phyloP scores from a whole-genome alignment of 2,329 filamentous ascomycete species.

The Aspergillus texensis region DNA sequence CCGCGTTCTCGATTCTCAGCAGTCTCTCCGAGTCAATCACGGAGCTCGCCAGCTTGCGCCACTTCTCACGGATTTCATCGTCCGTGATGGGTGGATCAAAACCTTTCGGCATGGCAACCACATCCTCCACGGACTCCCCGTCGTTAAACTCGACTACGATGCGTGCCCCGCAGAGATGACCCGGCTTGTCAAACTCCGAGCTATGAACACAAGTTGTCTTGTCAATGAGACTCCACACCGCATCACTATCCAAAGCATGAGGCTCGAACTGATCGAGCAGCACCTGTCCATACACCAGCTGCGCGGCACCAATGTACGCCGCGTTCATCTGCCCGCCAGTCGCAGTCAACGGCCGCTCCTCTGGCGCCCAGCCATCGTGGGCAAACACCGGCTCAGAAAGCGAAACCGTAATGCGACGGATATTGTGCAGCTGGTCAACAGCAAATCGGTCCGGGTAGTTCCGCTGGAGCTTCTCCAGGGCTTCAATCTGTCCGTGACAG shows the following conservation, averaged over 20 bases:
- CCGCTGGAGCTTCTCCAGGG: not conserved
- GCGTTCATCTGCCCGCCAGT: not conserved
- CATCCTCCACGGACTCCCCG: not conserved
- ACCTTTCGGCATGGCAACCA: not conserved
- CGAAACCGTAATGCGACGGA: not conserved
- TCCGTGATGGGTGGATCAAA: not conserved
- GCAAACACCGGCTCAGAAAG: not conserved
- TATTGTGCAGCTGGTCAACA: not conserved
- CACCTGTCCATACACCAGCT: not conserved
- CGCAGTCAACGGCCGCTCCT: not conserved
- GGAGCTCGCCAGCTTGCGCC: not conserved
- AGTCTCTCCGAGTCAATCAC: not conserved
- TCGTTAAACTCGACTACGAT: not conserved
- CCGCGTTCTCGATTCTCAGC: not conserved
- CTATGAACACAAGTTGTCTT: not conserved
- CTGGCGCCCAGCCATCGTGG: not conserved
- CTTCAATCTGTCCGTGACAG: not conserved
- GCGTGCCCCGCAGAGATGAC: not conserved
- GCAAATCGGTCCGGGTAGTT: not conserved
- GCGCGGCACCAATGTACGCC: not conserved
- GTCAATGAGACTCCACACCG: not conserved
- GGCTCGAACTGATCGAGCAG: not conserved
- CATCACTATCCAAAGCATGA: not conserved
- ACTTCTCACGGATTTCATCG: not conserved
- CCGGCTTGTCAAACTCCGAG: not conserved